Percentiles rank a stretch among this genome's conserved stretches.
Conservation (phyloP, 768 basidiomycete species). For the Imleria badia region DNA sequence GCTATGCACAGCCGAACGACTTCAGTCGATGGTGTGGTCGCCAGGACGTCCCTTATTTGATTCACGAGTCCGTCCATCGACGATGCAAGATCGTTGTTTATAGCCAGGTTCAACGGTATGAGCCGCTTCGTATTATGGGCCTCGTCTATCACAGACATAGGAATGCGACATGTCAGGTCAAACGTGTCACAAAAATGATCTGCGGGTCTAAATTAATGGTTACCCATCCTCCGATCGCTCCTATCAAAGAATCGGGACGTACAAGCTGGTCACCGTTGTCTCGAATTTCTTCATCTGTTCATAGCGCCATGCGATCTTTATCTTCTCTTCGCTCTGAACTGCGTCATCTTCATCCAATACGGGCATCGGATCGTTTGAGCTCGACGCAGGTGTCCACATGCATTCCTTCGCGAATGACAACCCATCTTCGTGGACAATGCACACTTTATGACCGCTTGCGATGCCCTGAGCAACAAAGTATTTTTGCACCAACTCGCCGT, state of each 20-base stretch:
- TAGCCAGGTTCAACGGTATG: constrained; percentile 25
- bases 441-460: constrained; percentile 63
- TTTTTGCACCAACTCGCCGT: constrained; percentile 80
- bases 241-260: constrained; percentile 36
- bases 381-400: constrained; percentile 69
- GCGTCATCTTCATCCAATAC: constrained; percentile 32
- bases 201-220: constrained; percentile 38
- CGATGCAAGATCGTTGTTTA: constrained; percentile 18
- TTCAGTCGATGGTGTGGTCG: constrained; percentile 32
- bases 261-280: constrained; percentile 68
- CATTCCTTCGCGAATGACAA: constrained; percentile 61
- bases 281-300: constrained; percentile 90
- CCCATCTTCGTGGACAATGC: constrained; percentile 62
- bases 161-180: constrained; percentile 68
- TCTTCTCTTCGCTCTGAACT: constrained; percentile 52
- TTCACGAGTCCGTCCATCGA: constrained; percentile 26
- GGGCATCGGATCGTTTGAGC: constrained; percentile 10
- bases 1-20: constrained; percentile 62
- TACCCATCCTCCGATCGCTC: constrained; percentile 4
- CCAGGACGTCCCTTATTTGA: constrained; percentile 31
- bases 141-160: constrained; percentile 46
- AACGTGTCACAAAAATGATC: constrained; percentile 70
- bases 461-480: constrained; percentile 92
- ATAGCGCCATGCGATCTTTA: constrained; percentile 98
- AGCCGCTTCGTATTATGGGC: constrained; percentile 43